Evolutionary conservation across 2,329 filamentous ascomycete species (phyloP), one percentile per base, ranked within the genome.

Genomic region (Pseudogymnoascus sp.): DNA sequence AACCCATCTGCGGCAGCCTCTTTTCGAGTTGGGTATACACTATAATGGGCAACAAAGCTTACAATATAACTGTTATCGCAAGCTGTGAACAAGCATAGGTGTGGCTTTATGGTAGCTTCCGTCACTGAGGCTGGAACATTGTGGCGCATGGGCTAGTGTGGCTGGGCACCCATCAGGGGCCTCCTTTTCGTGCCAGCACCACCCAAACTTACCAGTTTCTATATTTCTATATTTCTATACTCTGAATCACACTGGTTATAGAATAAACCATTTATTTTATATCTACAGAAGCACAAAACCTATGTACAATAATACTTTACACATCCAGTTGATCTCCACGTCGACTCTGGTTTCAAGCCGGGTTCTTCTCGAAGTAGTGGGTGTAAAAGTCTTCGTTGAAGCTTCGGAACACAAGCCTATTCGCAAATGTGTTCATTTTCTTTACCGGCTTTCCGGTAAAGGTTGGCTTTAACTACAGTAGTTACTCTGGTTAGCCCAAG

Each of bases 321-420:
- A 80, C 76, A 4, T 72, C 72, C 38, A 80, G 64, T 0, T 69
- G 72, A 69, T 80, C 78, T 13, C 79, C 78, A 1, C 77, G 74
- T 17, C 76, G 75, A 17, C 73, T 74, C 78, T 17, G 80, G 28
- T 70, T 2, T 74, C 77, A 15, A 78, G 77, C 4, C 78, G 78
- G 0, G 78, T 15, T 15, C 11, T 10, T 47, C 13, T 10, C 13
- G 10, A 47, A 47, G 21, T 47, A 47, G 4, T 26, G 42, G 19
- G 21, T 15, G 11, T 47, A 23, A 15, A 47, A 26, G 21, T 23
- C 42, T 13, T 47, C 21, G 6, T 7, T 47, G 13, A 47, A 47
- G 10, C 42, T 47, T 2, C 19, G 10, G 21, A 47, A 47, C 42
- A 47, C 11, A 4, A 47, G 19, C 11, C n/a, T 47, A 21, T 47